Evolutionary conservation across 345 rosid species (phyloP).

Genomic region (Eucalyptus tenuipes): DNA sequence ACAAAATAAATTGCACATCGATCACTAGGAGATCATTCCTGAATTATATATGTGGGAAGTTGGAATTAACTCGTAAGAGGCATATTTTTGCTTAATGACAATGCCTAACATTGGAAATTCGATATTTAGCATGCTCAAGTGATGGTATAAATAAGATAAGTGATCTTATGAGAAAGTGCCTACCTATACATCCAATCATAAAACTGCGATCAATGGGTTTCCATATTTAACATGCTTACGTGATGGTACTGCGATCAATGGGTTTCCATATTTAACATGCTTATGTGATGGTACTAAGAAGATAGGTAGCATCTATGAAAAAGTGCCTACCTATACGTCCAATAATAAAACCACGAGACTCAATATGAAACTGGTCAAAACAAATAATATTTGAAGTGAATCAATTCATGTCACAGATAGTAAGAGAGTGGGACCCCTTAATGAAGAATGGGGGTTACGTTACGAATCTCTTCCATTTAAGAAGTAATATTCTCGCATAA

Average conservation of each 20-base stretch:
- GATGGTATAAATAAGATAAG: not conserved
- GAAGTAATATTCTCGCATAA: not conserved
- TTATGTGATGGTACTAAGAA: not conserved
- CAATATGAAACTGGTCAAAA: not conserved
- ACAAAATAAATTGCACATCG: not conserved
- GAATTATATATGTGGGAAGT: not conserved
- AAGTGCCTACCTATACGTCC: fast-evolving
- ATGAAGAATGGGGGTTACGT: not conserved
- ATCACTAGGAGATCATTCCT: not conserved
- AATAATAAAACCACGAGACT: no score
- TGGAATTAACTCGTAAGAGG: not conserved
- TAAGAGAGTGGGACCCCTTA: not conserved
- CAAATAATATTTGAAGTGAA: not conserved
- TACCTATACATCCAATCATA: not conserved
- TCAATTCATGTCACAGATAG: not conserved
- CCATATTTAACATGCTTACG: not conserved
- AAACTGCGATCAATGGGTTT: not conserved
- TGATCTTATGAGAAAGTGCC: not conserved
- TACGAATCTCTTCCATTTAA: not conserved
- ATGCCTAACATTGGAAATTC: not conserved
- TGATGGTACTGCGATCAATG: no score
- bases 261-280: not conserved
- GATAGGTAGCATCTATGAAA: not conserved
- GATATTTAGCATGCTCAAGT: not conserved
- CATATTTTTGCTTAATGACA: not conserved